Evolutionary conservation across 2,329 filamentous ascomycete species (phyloP), one percentile per base, ranked within the genome.

Genomic region (Exophiala spinifera): DNA sequence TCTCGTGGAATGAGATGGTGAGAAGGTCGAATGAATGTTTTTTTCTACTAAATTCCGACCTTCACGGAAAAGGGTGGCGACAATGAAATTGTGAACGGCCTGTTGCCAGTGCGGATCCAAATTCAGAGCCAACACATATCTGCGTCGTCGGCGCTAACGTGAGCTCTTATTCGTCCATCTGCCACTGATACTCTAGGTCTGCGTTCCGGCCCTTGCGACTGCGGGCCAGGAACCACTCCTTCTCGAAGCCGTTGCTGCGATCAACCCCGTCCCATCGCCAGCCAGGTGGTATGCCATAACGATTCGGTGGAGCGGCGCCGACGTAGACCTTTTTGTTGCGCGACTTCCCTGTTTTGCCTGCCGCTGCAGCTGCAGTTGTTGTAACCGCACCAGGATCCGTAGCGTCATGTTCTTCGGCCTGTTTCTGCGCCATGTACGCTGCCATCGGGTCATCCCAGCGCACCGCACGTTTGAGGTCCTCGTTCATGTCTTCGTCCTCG

Each of bases 261-360:
- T 99, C 94, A 15, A 99, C 94, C 4, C 95, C 94, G 76, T 99
- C 94, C 94, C 94, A 99, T 61, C 89, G 79, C 74, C 95, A 90
- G 0, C 94, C 95, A 0, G 94, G 94, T 57, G 86, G 80, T 58
- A 99, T 97, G 1, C 89, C 89, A 74, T 97, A 97, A 17, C 94
- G 81, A 77, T 99, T 99, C 42, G 94, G 94, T 66, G 88, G 81
- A 52, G 87, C 88, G 0, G 86, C 80, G 0, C 92, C 94, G 56
- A 84, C 76, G 69, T 97, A 99, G 3, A 88, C 69, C 3, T 87
- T 89, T 61, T 80, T 83, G 15, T 80, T 83, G 15, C 78, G 80
- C 6, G 75, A 77, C 39, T 68, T 69, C 71, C 74, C 61, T 66
- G 70, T 51, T 57, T 62, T 14, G 59, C 55, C 62, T 67, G 45